phyloP scores from a whole-genome alignment of 2,329 filamentous ascomycete species.

The Penicillium sp. region DNA sequence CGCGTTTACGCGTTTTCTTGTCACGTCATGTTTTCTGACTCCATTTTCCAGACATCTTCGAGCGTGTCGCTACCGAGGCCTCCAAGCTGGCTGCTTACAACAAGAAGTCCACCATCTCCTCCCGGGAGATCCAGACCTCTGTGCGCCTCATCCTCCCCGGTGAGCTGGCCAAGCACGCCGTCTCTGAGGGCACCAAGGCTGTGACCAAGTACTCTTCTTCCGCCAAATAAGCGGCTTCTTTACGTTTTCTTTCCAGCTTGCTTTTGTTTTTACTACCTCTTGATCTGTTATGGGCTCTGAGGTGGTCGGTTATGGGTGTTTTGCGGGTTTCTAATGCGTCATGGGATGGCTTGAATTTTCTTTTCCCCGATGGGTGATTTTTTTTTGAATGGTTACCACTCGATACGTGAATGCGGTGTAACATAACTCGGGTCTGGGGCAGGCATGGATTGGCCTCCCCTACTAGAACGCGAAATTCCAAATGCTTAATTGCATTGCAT shows the following conservation, averaged over 20 bases:
- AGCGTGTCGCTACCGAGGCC: slow-evolving; percentile 97
- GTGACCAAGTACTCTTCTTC: slow-evolving; percentile 99
- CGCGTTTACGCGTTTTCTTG: not conserved
- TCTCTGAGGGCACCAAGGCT: slow-evolving; percentile 99
- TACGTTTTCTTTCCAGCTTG: slow-evolving; percentile 56
- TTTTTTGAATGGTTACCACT: slow-evolving; percentile 42
- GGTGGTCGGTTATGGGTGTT: slow-evolving; percentile 47
- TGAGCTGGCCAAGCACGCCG: slow-evolving; percentile 98
- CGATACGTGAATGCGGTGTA: slow-evolving; percentile 46
- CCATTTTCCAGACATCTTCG: slow-evolving; percentile 79
- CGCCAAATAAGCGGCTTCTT: slow-evolving; percentile 76
- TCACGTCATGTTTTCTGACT: slow-evolving; percentile 5
- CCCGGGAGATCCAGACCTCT: slow-evolving; percentile 98
- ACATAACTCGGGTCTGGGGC: slow-evolving; percentile 45
- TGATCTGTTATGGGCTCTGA: slow-evolving; percentile 43
- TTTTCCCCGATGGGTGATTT: slow-evolving; percentile 40
- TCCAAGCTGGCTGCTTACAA: slow-evolving; percentile 99
- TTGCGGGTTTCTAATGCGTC: slow-evolving; percentile 48
- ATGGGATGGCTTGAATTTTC: slow-evolving; percentile 48
- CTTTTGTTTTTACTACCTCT: slow-evolving; percentile 42
- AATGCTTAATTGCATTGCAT: slow-evolving; percentile 32
- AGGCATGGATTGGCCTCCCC: slow-evolving; percentile 31
- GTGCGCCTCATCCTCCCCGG: slow-evolving; percentile 96
- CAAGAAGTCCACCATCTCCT: slow-evolving; percentile 99
- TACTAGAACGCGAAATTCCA: slow-evolving; percentile 39